phyloP scores from a whole-genome alignment of 345 rosid genomes.

The Triadica sebifera region DNA sequence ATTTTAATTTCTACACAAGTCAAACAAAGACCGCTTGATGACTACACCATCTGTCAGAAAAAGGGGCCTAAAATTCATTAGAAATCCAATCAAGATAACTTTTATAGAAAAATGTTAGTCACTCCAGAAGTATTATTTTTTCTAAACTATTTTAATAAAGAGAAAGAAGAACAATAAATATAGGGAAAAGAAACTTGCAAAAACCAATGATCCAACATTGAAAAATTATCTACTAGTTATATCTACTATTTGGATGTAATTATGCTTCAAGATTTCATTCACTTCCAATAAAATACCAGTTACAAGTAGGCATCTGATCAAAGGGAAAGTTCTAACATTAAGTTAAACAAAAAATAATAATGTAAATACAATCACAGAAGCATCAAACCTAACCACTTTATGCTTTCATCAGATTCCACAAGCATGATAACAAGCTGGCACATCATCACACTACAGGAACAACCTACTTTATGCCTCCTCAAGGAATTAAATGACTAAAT shows the following conservation, averaged over 20 bases:
- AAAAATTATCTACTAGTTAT: no score
- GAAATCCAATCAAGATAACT: not conserved
- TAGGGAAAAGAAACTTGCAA: no score
- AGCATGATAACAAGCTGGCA: not conserved
- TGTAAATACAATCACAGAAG: not conserved
- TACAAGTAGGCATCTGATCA: not conserved
- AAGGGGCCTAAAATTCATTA: not conserved
- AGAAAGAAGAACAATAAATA: no score
- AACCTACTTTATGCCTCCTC: not conserved
- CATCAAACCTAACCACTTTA: not conserved
- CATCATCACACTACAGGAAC: not conserved
- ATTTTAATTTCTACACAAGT: no score
- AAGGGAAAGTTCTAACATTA: not conserved
- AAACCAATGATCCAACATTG: no score
- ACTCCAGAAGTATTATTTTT: no score
- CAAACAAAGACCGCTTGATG: no score
- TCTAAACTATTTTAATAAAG: no score
- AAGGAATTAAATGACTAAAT: not conserved
- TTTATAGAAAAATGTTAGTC: not conserved
- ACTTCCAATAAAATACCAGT: no score
- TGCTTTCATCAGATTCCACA: not conserved
- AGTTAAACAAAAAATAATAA: not conserved
- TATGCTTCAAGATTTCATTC: no score
- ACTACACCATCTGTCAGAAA: no score
- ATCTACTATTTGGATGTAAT: no score